Percentiles rank a stretch among this genome's conserved stretches.
Evolutionary conservation across 2,329 filamentous ascomycete genomes (phyloP).

Genomic region (Acrocalymma vagum): DNA sequence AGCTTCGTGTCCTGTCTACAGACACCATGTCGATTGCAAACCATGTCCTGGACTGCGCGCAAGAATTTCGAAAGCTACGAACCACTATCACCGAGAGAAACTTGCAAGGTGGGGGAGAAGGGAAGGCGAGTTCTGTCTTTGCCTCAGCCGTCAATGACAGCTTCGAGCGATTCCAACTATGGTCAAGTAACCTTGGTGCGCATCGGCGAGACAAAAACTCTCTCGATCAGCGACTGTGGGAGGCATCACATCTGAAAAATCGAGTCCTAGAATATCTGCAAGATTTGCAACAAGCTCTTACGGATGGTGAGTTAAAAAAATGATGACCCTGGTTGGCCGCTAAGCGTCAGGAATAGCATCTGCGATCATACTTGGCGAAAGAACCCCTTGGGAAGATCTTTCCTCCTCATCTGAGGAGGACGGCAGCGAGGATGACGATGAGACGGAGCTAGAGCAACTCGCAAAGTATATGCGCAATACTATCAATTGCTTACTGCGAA

Average conservation of each 20-base stretch:
- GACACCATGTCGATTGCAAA: not conserved
- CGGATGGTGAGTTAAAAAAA: not conserved
- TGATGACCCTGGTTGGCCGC: not conserved
- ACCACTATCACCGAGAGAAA: not conserved
- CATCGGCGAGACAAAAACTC: not conserved
- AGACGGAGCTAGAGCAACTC: slow-evolving; percentile 6
- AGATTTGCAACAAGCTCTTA: not conserved
- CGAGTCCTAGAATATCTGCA: slow-evolving; percentile 1
- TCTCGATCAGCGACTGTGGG: not conserved
- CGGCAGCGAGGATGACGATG: not conserved
- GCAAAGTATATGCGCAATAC: slow-evolving; percentile 1
- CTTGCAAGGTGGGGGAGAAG: not conserved
- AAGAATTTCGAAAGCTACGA: not conserved
- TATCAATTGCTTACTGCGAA: slow-evolving; percentile 5
- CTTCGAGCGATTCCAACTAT: slow-evolving; percentile 1
- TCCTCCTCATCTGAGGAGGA: not conserved
- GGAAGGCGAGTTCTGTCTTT: not conserved
- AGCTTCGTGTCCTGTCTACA: not conserved
- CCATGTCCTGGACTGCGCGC: not conserved
- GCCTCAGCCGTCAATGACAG: not conserved
- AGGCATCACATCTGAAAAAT: slow-evolving; percentile 1
- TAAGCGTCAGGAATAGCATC: not conserved
- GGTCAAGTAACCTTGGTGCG: slow-evolving; percentile 1
- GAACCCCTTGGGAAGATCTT: not conserved
- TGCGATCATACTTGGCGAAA: not conserved